Evolutionary conservation across 2,329 filamentous ascomycete genomes (phyloP).

Genomic region (Grosmannia serpens): DNA sequence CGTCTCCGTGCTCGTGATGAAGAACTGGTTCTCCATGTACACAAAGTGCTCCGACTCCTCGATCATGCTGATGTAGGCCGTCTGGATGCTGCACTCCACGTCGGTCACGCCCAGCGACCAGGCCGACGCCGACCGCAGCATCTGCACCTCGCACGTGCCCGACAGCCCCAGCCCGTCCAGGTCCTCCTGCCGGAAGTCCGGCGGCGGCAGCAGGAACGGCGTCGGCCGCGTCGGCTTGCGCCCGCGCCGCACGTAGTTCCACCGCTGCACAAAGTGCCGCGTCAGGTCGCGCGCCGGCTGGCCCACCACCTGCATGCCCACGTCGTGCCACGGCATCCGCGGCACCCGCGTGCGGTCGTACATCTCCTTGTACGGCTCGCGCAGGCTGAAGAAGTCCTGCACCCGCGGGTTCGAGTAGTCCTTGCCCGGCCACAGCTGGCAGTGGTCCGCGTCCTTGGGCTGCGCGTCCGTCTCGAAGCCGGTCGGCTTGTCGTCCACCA

Average conservation of each 20-base stretch:
- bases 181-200: slow-evolving; percentile 79
- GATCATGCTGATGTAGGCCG: slow-evolving; percentile 89
- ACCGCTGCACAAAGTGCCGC: slow-evolving; percentile 91
- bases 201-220: slow-evolving; percentile 84
- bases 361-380: slow-evolving; percentile 97
- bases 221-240: slow-evolving; percentile 88
- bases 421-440: slow-evolving; percentile 93
- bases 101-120: slow-evolving; percentile 89
- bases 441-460: slow-evolving; percentile 85
- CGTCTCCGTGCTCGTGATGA: slow-evolving; percentile 84
- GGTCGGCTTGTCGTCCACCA: slow-evolving; percentile 88
- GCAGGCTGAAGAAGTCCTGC: slow-evolving; percentile 85
- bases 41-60: slow-evolving; percentile 93
- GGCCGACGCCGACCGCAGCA: slow-evolving; percentile 75
- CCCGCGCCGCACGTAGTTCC: slow-evolving; percentile 92
- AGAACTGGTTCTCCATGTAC: slow-evolving; percentile 99
- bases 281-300: slow-evolving; percentile 91
- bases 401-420: slow-evolving; percentile 96
- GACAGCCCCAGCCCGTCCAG: slow-evolving; percentile 78
- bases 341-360: slow-evolving; percentile 83
- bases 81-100: slow-evolving; percentile 90
- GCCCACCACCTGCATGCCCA: slow-evolving; percentile 93
- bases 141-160: slow-evolving; percentile 93
- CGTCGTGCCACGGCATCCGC: slow-evolving; percentile 97
- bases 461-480: slow-evolving; percentile 73